These are phyloP conservation scores for Pseudofabraea citricarpa DNA, from an alignment of 2,329 filamentous ascomycete species.

Conservation along the genomic window DNA sequence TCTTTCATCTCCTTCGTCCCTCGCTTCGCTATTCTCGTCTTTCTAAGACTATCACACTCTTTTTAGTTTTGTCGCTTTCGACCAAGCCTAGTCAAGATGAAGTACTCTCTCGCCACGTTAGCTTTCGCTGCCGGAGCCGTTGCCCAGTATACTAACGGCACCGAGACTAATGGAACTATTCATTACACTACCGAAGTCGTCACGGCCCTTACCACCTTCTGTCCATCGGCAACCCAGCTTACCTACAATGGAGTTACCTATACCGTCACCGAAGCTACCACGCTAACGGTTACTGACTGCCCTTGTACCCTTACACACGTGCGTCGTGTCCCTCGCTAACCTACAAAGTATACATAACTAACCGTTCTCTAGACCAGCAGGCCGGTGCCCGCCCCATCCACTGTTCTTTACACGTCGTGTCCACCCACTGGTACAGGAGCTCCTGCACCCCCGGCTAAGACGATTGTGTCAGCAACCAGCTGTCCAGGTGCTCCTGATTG, in stretches of 20 bases:
- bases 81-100: no score
- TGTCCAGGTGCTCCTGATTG: slow-evolving; percentile 1
- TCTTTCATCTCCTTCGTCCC: no score
- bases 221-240: slow-evolving; percentile 58
- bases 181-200: slow-evolving; percentile 44
- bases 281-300: slow-evolving; percentile 40
- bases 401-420: slow-evolving; percentile 14
- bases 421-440: background rate
- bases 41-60: no score
- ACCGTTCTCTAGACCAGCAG: background rate
- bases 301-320: slow-evolving; percentile 30
- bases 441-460: background rate
- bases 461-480: slow-evolving; percentile 4
- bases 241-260: slow-evolving; percentile 62
- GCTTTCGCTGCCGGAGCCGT: slow-evolving; percentile 35
- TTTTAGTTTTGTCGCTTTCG: no score
- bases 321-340: background rate
- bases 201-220: slow-evolving; percentile 3
- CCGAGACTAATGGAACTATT: slow-evolving; percentile 63
- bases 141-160: slow-evolving; percentile 59
- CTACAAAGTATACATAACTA: no score
- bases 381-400: slow-evolving; percentile 4
- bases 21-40: background rate
- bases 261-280: slow-evolving; percentile 57
- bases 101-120: slow-evolving; percentile 52